Evolutionary conservation across 2,329 filamentous ascomycete species (phyloP).

Genomic region (Penicillium decumbens): DNA sequence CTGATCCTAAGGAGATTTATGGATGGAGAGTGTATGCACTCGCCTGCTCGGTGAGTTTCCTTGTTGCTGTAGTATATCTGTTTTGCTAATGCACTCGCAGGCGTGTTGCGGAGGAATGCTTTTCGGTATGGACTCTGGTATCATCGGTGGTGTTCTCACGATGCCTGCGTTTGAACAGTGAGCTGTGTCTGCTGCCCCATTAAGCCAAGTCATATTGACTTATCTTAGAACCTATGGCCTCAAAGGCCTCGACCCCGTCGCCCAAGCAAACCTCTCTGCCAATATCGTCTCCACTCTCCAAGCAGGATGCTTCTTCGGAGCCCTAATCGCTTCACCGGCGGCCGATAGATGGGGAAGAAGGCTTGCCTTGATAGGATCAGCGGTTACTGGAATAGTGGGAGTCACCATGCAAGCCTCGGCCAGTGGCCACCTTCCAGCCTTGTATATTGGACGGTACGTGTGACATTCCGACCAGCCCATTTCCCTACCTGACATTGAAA

Average conservation of each 20-base stretch:
- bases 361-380: constrained; percentile 52
- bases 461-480: not conserved
- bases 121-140: constrained; percentile 63
- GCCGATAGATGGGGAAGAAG: constrained; percentile 53
- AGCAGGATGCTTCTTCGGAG: constrained; percentile 63
- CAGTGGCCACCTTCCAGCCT: constrained; percentile 55
- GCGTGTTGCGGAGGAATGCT: constrained; percentile 66
- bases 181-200: constrained; percentile 10
- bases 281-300: constrained; percentile 70
- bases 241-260: constrained; percentile 37
- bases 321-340: constrained; percentile 46
- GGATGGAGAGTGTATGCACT: constrained; percentile 64
- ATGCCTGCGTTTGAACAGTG: constrained; percentile 56
- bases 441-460: constrained; percentile 61
- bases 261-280: constrained; percentile 54
- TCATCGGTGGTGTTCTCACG: constrained; percentile 63
- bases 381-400: constrained; percentile 56
- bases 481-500: not conserved
- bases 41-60: constrained; percentile 51
- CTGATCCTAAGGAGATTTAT: constrained; percentile 64
- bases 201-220: not conserved
- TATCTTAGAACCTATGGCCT: constrained; percentile 51
- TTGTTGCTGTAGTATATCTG: not conserved
- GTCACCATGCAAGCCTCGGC: constrained; percentile 61
- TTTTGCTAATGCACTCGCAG: constrained; percentile 18